Evolutionary conservation across 768 basidiomycete genomes (phyloP).

Genomic region (Neoboletus subvelutipes): DNA sequence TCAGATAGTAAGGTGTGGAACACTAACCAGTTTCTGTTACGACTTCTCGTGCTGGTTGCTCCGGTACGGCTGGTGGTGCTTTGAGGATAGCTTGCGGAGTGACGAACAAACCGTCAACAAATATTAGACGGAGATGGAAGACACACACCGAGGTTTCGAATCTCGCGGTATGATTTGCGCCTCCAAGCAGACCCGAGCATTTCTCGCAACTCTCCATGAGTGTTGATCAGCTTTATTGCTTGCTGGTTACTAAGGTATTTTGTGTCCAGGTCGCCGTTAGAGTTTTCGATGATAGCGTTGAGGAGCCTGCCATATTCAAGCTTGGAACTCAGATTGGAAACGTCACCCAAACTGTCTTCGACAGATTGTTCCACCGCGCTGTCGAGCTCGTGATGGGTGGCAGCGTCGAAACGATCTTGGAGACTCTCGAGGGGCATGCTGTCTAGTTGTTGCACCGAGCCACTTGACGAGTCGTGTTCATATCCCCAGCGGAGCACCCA

Average conservation of each 20-base stretch:
- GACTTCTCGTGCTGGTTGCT: too few species aligned
- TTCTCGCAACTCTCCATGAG: not conserved
- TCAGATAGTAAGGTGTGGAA: too few species aligned
- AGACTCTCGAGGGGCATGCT: not conserved
- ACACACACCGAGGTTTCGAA: constrained; percentile 8
- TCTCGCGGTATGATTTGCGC: not conserved
- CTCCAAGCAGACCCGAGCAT: constrained; percentile 1
- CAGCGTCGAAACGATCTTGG: not conserved
- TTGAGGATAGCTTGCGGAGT: too few species aligned
- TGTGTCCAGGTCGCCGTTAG: not conserved
- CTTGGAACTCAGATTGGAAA: not conserved
- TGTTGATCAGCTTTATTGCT: too few species aligned
- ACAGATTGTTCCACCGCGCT: not conserved
- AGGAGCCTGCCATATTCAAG: not conserved
- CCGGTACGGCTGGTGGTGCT: too few species aligned
- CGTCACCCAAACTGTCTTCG: not conserved
- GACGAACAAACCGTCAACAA: too few species aligned
- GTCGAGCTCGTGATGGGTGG: not conserved
- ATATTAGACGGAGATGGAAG: too few species aligned
- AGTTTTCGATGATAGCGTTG: not conserved
- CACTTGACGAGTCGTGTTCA: not conserved
- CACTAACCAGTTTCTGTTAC: too few species aligned
- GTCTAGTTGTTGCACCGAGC: not conserved
- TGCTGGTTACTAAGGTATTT: fast-evolving
- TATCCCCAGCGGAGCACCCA: too few species aligned